Evolutionary conservation across 2,329 filamentous ascomycete genomes (phyloP).

Genomic region (Ascochyta fabae): DNA sequence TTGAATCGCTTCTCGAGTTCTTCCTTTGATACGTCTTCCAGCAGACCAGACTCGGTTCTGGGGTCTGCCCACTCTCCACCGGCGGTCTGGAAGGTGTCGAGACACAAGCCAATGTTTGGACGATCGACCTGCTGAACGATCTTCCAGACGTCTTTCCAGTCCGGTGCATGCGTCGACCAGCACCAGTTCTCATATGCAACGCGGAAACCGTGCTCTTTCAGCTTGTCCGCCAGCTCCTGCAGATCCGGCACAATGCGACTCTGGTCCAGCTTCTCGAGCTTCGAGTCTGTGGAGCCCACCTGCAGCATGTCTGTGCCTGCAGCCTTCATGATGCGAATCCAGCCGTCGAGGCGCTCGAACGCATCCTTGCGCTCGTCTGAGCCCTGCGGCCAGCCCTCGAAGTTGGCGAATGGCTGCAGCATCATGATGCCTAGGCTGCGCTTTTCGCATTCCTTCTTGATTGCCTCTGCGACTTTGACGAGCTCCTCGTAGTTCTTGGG

Average conservation of each 20-base stretch:
- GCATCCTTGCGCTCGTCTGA: slow-evolving; percentile 66
- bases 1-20: slow-evolving; percentile 60
- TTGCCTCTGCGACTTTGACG: slow-evolving; percentile 59
- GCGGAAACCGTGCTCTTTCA: slow-evolving; percentile 63
- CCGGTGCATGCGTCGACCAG: slow-evolving; percentile 74
- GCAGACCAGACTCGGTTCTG: slow-evolving; percentile 65
- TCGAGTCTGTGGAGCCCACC: slow-evolving; percentile 67
- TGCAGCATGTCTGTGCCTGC: slow-evolving; percentile 74
- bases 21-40: slow-evolving; percentile 56
- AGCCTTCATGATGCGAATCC: slow-evolving; percentile 74
- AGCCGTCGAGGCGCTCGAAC: slow-evolving; percentile 67
- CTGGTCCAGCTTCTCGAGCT: slow-evolving; percentile 60
- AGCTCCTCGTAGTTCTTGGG: slow-evolving; percentile 67
- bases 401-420: slow-evolving; percentile 77
- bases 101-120: slow-evolving; percentile 73
- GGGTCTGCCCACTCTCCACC: slow-evolving; percentile 78
- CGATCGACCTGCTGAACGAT: slow-evolving; percentile 69
- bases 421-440: slow-evolving; percentile 69
- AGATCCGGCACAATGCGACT: slow-evolving; percentile 66
- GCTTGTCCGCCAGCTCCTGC: slow-evolving; percentile 60
- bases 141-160: slow-evolving; percentile 73
- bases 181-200: slow-evolving; percentile 85
- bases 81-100: slow-evolving; percentile 79
- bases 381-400: slow-evolving; percentile 73
- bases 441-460: slow-evolving; percentile 62